Evolutionary conservation across 2,329 filamentous ascomycete genomes (phyloP).

Genomic region (Rhytidhysteron rufulum): DNA sequence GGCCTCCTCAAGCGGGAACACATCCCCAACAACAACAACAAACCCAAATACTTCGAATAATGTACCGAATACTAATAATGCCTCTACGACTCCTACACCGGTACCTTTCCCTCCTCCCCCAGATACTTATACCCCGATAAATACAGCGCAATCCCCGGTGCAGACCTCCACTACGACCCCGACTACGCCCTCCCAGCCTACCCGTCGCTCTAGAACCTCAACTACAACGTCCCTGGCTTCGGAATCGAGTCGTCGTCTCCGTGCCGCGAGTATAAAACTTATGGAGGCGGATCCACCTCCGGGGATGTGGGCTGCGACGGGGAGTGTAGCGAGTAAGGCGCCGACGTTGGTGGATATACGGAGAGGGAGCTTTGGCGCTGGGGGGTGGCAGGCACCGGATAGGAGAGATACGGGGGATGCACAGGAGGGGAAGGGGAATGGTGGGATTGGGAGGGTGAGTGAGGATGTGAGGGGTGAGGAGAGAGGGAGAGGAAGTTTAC

Average conservation of each 20-base stretch:
- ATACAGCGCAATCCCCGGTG: slow-evolving; percentile 7
- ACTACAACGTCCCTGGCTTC: slow-evolving; percentile 31
- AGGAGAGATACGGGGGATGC: slow-evolving; percentile 13
- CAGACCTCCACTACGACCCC: slow-evolving; percentile 9
- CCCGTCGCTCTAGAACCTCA: slow-evolving; percentile 20
- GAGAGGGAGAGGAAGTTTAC: slow-evolving; percentile 8
- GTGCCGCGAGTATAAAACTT: slow-evolving; percentile 33
- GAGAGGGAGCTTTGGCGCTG: slow-evolving; percentile 28
- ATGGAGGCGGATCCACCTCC: slow-evolving; percentile 37
- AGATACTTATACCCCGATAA: slow-evolving; percentile 3
- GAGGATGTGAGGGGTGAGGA: slow-evolving; percentile 7
- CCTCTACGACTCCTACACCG: too few relatives aligned
- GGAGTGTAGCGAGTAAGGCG: slow-evolving; percentile 36
- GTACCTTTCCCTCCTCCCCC: slow-evolving; percentile 22
- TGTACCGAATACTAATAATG: too few relatives aligned
- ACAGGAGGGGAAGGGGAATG: slow-evolving; percentile 16
- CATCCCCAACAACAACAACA: too few relatives aligned
- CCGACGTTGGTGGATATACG: slow-evolving; percentile 43
- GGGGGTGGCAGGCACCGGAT: slow-evolving; percentile 30
- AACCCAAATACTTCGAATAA: too few relatives aligned
- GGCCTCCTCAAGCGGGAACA: too few relatives aligned
- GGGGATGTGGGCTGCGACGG: slow-evolving; percentile 45
- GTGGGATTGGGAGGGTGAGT: slow-evolving; percentile 20
- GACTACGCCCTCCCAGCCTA: slow-evolving; percentile 11
- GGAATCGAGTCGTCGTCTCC: slow-evolving; percentile 22